phyloP scores from a whole-genome alignment of 2,329 filamentous ascomycete genomes.

The Fusarium proliferatum region DNA sequence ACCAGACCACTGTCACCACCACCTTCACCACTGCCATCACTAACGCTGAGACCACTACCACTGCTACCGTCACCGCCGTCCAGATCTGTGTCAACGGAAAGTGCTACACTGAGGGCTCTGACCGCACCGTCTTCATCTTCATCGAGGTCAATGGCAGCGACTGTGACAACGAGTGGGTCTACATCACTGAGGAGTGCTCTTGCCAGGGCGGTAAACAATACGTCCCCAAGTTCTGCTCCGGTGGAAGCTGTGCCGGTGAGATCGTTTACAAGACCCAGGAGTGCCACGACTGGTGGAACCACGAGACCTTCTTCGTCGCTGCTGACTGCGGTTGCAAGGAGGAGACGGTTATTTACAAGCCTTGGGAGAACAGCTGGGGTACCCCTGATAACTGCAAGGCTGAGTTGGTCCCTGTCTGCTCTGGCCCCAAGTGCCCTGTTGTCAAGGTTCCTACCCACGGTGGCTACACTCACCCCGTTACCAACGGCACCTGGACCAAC shows the following conservation, averaged over 20 bases:
- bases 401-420: slow-evolving; percentile 5
- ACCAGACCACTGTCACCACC: slow-evolving; percentile 19
- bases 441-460: not conserved
- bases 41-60: not conserved
- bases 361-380: slow-evolving; percentile 27
- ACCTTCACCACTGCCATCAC: slow-evolving; percentile 20
- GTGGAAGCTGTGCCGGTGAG: slow-evolving; percentile 21
- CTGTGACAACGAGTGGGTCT: slow-evolving; percentile 31
- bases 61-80: slow-evolving; percentile 25
- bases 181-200: slow-evolving; percentile 22
- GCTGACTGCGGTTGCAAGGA: slow-evolving; percentile 27
- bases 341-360: slow-evolving; percentile 35
- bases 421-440: slow-evolving; percentile 5
- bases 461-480: not conserved
- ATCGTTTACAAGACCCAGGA: slow-evolving; percentile 36
- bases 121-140: slow-evolving; percentile 29
- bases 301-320: slow-evolving; percentile 26
- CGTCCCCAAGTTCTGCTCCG: slow-evolving; percentile 25
- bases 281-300: slow-evolving; percentile 18
- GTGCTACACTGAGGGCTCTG: slow-evolving; percentile 1
- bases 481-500: not conserved
- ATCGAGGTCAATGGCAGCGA: slow-evolving; percentile 24
- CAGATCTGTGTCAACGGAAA: slow-evolving; percentile 15
- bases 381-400: slow-evolving; percentile 6
- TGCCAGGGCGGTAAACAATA: slow-evolving; percentile 34